These are phyloP conservation scores for Saccharomycopsis sp. DNA, from an alignment of 805 yeast species.

Conservation along the genomic window DNA sequence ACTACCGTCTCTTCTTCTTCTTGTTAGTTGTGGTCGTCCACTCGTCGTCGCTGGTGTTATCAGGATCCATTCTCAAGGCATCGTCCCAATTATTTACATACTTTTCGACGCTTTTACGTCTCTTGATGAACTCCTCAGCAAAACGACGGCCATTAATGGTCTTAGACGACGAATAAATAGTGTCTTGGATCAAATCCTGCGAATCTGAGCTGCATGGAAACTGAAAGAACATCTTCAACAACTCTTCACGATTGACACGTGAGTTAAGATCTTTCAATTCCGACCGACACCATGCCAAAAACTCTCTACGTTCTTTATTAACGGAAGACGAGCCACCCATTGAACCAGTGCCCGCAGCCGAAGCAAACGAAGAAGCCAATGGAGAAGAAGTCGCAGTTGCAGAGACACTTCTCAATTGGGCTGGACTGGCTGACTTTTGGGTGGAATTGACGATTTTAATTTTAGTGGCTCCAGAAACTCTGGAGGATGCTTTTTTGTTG, in stretches of 20 bases:
- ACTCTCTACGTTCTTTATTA: constrained; percentile 49
- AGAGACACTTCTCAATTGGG: constrained; percentile 25
- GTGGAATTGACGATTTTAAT: constrained; percentile 7
- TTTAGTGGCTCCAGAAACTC: not conserved
- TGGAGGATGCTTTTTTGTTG: constrained; percentile 23
- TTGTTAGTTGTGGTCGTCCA: constrained; percentile 30
- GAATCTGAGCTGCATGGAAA: constrained; percentile 74
- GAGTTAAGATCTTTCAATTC: constrained; percentile 62
- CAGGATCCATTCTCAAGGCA: constrained; percentile 44
- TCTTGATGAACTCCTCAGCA: constrained; percentile 81
- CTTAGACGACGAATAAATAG: constrained; percentile 80
- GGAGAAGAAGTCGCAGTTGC: constrained; percentile 28
- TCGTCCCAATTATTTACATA: constrained; percentile 59
- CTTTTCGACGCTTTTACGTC: constrained; percentile 66
- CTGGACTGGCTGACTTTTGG: constrained; percentile 20
- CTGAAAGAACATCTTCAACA: constrained; percentile 71
- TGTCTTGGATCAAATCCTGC: constrained; percentile 82
- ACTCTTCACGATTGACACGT: constrained; percentile 71
- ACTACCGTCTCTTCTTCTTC: constrained; percentile 13
- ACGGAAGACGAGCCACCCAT: constrained; percentile 22
- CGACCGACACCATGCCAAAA: constrained; percentile 65
- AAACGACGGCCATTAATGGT: constrained; percentile 93
- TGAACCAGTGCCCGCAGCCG: constrained; percentile 32
- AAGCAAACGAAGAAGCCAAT: constrained; percentile 22
- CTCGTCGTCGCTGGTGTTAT: constrained; percentile 43